Percentiles rank a stretch among this genome's conserved stretches.
Evolutionary conservation across 176 grass and related monocot genomes (phyloP).

Genomic region (Metroxylon sagu): DNA sequence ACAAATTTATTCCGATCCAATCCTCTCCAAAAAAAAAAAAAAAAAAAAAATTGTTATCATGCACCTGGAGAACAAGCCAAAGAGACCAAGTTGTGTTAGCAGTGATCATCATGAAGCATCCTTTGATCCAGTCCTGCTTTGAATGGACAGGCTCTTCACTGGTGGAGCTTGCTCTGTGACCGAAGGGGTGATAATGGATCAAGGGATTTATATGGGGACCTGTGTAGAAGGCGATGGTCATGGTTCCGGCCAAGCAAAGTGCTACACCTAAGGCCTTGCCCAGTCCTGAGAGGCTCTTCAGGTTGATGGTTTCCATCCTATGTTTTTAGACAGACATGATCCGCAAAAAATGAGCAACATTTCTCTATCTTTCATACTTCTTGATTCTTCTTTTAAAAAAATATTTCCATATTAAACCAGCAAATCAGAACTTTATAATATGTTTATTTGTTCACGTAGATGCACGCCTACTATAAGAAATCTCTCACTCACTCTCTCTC

Average conservation of each 20-base stretch:
- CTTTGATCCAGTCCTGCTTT: conserved; percentile 44
- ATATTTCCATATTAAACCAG: too few species aligned
- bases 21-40: too few species aligned
- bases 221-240: conserved; percentile 48
- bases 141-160: not conserved
- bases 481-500: too few species aligned
- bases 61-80: conserved; percentile 61
- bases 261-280: conserved; percentile 38
- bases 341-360: too few species aligned
- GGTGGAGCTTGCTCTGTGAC: not conserved
- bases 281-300: conserved; percentile 26
- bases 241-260: conserved; percentile 39
- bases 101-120: conserved; percentile 43
- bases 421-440: too few species aligned
- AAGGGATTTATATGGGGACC: conserved; percentile 47
- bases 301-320: conserved; percentile 43
- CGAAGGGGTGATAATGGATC: conserved; percentile 31
- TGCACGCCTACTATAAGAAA: too few species aligned
- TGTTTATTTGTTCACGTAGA: too few species aligned
- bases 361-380: too few species aligned
- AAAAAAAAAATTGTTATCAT: not conserved
- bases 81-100: conserved; percentile 43
- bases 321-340: too few species aligned
- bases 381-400: too few species aligned
- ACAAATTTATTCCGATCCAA: too few species aligned